Percentiles rank a stretch among this genome's conserved stretches.
phyloP scores from a whole-genome alignment of 1,139 yeast genomes.

The Debaryomycetaceae sp. region DNA sequence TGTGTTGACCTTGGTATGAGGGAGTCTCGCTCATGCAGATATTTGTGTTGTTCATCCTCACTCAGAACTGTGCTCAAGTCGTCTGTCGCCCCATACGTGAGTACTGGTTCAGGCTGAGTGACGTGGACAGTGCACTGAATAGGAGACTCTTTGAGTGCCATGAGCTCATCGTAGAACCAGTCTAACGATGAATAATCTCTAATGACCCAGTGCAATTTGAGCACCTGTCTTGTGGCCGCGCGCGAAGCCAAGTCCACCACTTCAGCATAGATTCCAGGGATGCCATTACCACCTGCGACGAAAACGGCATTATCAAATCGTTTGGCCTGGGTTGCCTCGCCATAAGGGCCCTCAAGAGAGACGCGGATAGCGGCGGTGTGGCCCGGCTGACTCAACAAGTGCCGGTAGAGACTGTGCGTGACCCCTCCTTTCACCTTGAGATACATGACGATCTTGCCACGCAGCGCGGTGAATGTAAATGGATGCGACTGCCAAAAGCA shows the following conservation, averaged over 20 bases:
- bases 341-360: slow-evolving; percentile 46
- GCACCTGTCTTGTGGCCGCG: too few species aligned
- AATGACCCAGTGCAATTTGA: slow-evolving; percentile 34
- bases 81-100: too few species aligned
- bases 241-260: slow-evolving; percentile 26
- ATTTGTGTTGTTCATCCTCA: too few species aligned
- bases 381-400: slow-evolving; percentile 20
- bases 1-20: too few species aligned
- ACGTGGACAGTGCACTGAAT: slow-evolving; percentile 28
- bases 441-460: slow-evolving; percentile 24
- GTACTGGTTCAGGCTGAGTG: slow-evolving; percentile 24
- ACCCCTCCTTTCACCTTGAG: slow-evolving; percentile 39
- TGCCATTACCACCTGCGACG: slow-evolving; percentile 46
- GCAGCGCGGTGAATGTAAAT: slow-evolving; percentile 37
- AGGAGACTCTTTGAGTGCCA: slow-evolving; percentile 19
- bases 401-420: slow-evolving; percentile 27
- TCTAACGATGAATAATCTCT: slow-evolving; percentile 28
- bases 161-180: slow-evolving; percentile 34
- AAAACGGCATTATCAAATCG: slow-evolving; percentile 32
- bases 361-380: slow-evolving; percentile 25
- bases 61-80: too few species aligned
- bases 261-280: slow-evolving; percentile 44
- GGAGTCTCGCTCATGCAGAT: too few species aligned
- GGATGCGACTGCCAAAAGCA: slow-evolving; percentile 68
- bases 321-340: slow-evolving; percentile 31